phyloP scores from a whole-genome alignment of 257 asterid species.

The Coffea canephora region DNA sequence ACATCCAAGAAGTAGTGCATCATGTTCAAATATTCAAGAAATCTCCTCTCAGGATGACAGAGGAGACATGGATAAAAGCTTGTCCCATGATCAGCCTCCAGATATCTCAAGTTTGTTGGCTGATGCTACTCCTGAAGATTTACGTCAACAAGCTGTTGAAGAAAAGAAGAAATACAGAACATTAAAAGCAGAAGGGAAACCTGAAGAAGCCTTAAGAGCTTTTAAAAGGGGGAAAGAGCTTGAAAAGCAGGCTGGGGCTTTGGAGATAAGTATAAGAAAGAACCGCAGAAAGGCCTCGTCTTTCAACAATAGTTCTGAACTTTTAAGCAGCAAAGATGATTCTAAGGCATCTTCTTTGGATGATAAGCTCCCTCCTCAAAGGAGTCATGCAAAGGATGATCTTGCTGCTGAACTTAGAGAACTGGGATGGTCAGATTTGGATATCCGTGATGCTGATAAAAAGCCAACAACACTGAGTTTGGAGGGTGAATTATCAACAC shows the following conservation, averaged over 20 bases:
- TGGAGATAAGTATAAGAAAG: slow-evolving; percentile 74
- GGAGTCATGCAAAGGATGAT: slow-evolving; percentile 62
- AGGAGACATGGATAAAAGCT: slow-evolving; percentile 28
- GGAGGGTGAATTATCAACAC: slow-evolving; percentile 86
- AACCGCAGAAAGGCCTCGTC: slow-evolving; percentile 64
- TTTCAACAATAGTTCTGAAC: slow-evolving; percentile 38
- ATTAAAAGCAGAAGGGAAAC: slow-evolving; percentile 82
- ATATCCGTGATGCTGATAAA: slow-evolving; percentile 58
- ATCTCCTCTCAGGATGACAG: slow-evolving; percentile 34
- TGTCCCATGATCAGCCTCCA: slow-evolving; percentile 36
- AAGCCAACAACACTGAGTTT: slow-evolving; percentile 50
- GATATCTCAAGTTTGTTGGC: slow-evolving; percentile 35
- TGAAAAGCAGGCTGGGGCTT: slow-evolving; percentile 87
- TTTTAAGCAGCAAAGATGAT: slow-evolving; percentile 41
- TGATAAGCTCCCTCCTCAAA: slow-evolving; percentile 34
- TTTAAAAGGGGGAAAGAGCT: slow-evolving; percentile 93
- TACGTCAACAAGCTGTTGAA: slow-evolving; percentile 77
- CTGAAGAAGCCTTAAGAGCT: slow-evolving; percentile 86
- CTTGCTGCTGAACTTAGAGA: slow-evolving; percentile 80
- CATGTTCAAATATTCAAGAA: slow-evolving; percentile 48
- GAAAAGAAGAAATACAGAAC: slow-evolving; percentile 75
- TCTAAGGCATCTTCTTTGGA: slow-evolving; percentile 32
- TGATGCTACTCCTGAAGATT: slow-evolving; percentile 68
- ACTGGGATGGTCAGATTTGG: slow-evolving; percentile 95
- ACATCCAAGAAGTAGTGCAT: slow-evolving; percentile 31